These are phyloP conservation scores for Ensete glaucum DNA, from an alignment of 176 grass and related monocot species.

Conservation along the genomic window DNA sequence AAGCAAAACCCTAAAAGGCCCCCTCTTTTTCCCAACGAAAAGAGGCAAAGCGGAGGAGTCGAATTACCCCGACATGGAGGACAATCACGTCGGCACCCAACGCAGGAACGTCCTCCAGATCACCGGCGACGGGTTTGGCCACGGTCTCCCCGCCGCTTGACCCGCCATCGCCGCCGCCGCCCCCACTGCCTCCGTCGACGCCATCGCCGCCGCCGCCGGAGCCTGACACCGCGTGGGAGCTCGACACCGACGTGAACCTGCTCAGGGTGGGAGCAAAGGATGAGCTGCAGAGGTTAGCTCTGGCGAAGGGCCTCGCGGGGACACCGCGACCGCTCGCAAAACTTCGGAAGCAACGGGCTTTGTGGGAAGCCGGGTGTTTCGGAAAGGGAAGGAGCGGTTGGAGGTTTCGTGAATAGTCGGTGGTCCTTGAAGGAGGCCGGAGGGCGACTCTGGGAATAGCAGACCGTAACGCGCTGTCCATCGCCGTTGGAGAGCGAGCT, in stretches of 20 bases:
- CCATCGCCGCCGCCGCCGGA: slow-evolving; percentile 24
- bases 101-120: slow-evolving; percentile 20
- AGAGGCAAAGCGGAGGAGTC: background rate
- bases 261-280: background rate
- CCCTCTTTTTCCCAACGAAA: background rate
- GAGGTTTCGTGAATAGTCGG: background rate
- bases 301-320: background rate
- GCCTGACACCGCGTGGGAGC: slow-evolving; percentile 21
- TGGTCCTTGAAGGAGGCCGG: background rate
- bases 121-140: background rate
- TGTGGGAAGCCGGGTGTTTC: background rate
- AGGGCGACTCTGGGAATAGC: slow-evolving; percentile 25
- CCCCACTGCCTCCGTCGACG: slow-evolving; percentile 4
- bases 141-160: slow-evolving; percentile 16
- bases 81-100: slow-evolving; percentile 42
- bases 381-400: background rate
- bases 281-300: background rate
- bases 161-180: slow-evolving; percentile 18
- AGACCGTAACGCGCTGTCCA: slow-evolving; percentile 32
- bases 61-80: slow-evolving; percentile 60
- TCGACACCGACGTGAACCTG: slow-evolving; percentile 25
- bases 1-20: background rate
- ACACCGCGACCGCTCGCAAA: background rate
- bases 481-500: slow-evolving; percentile 5
- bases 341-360: slow-evolving; percentile 18